These are phyloP conservation scores for Neoscytalidium dimidiatum DNA, from an alignment of 2,329 filamentous ascomycete genomes.

Conservation along the genomic window DNA sequence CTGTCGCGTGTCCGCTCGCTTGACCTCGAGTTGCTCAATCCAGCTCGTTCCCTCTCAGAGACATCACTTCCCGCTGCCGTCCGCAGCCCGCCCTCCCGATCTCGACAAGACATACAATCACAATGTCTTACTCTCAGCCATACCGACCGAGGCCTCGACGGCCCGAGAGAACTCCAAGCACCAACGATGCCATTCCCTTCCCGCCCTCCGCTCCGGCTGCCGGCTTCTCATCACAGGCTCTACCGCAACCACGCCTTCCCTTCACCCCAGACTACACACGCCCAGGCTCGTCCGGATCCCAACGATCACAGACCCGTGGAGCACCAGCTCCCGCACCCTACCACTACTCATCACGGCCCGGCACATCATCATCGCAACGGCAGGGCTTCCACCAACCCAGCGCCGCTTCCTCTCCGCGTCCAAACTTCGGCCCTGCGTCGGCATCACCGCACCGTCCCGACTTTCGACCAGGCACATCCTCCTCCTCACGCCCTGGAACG, in stretches of 20 bases:
- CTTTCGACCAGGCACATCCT: background rate
- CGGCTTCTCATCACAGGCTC: background rate
- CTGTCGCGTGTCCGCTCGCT: background rate
- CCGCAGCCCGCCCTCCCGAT: background rate
- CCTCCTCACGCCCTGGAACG: background rate
- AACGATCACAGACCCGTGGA: background rate
- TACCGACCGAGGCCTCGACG: background rate
- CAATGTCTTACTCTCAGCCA: constrained; percentile 7
- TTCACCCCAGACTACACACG: background rate
- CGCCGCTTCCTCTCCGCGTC: background rate
- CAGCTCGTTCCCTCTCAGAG: background rate
- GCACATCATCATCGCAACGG: background rate
- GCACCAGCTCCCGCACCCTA: background rate
- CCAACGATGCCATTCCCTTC: constrained; percentile 2
- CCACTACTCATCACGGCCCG: background rate
- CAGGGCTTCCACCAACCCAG: background rate
- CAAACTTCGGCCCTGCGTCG: background rate
- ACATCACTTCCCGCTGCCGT: background rate
- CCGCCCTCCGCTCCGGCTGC: constrained; percentile 1
- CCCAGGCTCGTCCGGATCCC: background rate
- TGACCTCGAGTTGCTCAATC: background rate
- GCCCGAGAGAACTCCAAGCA: constrained; percentile 14
- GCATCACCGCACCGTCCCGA: background rate
- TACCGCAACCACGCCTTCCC: background rate
- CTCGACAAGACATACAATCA: background rate